These are phyloP conservation scores for Euphorbia celastroides DNA, from an alignment of 441 rosid genomes.

Conservation along the genomic window DNA sequence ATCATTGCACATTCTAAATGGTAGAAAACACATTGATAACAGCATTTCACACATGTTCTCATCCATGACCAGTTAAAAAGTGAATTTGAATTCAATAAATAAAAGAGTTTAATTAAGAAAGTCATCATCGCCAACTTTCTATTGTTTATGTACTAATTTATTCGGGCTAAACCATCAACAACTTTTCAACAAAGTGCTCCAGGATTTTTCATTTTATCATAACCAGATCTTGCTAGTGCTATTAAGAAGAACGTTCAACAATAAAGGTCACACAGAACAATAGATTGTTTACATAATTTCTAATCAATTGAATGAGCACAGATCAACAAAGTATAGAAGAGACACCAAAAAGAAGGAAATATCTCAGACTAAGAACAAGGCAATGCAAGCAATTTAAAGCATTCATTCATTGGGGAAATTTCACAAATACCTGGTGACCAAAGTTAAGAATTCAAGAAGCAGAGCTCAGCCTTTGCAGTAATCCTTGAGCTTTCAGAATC, in stretches of 20 bases:
- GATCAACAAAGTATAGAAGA: background rate
- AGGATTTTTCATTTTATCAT: background rate
- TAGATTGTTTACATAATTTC: background rate
- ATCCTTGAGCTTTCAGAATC: background rate
- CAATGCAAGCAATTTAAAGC: background rate
- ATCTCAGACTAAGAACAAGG: background rate
- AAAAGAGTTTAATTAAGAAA: background rate
- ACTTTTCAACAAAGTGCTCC: background rate
- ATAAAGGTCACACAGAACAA: background rate
- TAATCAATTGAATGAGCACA: no score
- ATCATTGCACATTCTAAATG: background rate
- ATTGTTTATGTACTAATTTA: background rate
- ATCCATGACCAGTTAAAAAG: background rate
- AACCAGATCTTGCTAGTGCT: background rate
- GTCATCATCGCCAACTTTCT: background rate
- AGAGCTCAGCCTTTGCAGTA: background rate
- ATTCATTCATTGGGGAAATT: background rate
- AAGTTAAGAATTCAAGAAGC: background rate
- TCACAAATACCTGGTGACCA: conserved; percentile 13
- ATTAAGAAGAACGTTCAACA: background rate
- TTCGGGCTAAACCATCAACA: background rate
- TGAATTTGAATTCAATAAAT: background rate
- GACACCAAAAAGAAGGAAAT: background rate
- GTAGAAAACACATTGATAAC: background rate
- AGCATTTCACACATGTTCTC: background rate